Evolutionary conservation across 2,329 filamentous ascomycete genomes (phyloP), one percentile per base, ranked within the genome.

Genomic region (Teratosphaeria pseudoeucalypti): DNA sequence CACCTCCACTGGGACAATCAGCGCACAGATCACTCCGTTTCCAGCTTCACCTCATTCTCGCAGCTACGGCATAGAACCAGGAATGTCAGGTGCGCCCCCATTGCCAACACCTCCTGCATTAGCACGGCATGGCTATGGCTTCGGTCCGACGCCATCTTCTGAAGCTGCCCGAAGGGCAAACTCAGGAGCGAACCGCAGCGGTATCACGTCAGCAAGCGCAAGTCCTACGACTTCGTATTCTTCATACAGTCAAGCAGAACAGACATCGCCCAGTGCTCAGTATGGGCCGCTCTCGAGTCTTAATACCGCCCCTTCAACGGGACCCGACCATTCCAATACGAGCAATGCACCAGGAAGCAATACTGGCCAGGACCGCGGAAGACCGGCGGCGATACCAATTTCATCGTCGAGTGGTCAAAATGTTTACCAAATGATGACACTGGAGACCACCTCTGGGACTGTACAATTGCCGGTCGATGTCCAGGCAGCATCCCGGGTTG

Each of bases 401-500:
- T 73, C 74, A 3, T 77, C 78, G 14, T 74, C 76, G 14, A 72
- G 73, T 10, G 67, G 69, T 5, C 77, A 77, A 58, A 78, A 75
- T 62, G 77, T 74, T 55, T 79, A 79, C 59, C 80, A 79, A 66
- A 76, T 80, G 68, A 80, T 81, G 78, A 82, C 79, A 2, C 70
- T 81, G 57, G 76, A 79, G 64, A 81, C 78, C 16, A 76, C 76
- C 57, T 74, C 77, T 53, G 80, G 80, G 19, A 75, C 77, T 43
- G 79, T 82, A 58, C 77, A 80, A 63, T 84, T 92, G 55, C 85
- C 86, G 14, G 85, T 92, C 10, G 90, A 95, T 70, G 85, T 89
- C 52, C 87, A 90, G 65, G 87, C 90, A 67, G 90, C 87, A 12
- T 95, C 90, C 12, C 87, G 86, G 65, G 85, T 89, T 67, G 88